A percentile compares a stretch with the other conserved stretches of the same genome.
These are phyloP conservation scores for Penicillium sp. DNA, from an alignment of 2,329 filamentous ascomycete genomes.

Conservation along the genomic window DNA sequence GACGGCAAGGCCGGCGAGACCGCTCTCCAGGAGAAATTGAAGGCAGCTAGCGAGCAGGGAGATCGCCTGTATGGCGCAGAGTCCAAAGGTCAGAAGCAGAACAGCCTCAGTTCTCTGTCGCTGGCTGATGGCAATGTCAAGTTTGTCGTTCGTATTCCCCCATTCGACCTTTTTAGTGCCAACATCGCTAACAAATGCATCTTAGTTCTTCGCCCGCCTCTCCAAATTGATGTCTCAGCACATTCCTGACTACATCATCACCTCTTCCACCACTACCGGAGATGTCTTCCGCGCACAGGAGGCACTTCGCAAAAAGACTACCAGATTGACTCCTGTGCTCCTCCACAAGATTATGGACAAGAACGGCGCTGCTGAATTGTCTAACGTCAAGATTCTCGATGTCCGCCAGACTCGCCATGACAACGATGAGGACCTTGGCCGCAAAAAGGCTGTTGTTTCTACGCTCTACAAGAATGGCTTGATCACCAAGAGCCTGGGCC, in stretches of 20 bases:
- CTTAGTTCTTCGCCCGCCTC: conserved; percentile 74
- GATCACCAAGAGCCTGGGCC: conserved; percentile 44
- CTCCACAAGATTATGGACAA: conserved; percentile 55
- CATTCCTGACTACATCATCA: conserved; percentile 69
- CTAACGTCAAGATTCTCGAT: conserved; percentile 69
- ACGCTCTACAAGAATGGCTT: conserved; percentile 65
- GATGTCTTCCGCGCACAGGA: conserved; percentile 47
- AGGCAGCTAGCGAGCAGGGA: neutral
- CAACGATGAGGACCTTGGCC: conserved; percentile 68
- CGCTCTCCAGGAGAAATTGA: neutral
- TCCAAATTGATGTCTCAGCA: conserved; percentile 77
- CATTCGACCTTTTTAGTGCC: neutral
- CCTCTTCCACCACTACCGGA: conserved; percentile 54
- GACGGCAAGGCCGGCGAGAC: neutral
- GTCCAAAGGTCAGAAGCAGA: conserved; percentile 19
- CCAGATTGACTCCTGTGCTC: conserved; percentile 40
- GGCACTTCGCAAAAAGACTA: conserved; percentile 5
- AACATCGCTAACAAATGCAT: conserved; percentile 10
- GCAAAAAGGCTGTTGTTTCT: conserved; percentile 76
- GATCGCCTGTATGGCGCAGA: conserved; percentile 7
- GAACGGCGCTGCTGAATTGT: conserved; percentile 49
- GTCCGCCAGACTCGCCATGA: conserved; percentile 69
- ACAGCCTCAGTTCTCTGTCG: conserved; percentile 41
- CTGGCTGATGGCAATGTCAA: conserved; percentile 62
- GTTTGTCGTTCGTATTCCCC: conserved; percentile 64